Conservation (phyloP, 352 stramenopile genomes). For the Elongisporangium undulatum region DNA sequence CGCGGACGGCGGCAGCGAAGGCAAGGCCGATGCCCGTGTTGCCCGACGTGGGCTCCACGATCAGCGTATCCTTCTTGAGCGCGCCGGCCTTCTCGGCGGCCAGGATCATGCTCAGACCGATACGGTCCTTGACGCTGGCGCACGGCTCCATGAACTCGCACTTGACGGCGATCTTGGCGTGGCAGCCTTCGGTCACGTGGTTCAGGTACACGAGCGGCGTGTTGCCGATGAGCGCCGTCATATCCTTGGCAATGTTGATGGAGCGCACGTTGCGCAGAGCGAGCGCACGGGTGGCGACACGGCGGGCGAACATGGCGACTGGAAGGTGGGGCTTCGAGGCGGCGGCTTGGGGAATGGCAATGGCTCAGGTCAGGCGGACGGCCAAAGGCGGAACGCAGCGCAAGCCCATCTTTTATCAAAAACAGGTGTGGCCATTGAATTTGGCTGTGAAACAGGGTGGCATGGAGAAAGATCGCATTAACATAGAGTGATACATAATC, state of each 20-base stretch:
- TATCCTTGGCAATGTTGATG: constrained; percentile 90
- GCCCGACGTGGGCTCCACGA: constrained; percentile 94
- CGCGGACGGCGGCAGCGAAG: constrained; percentile 86
- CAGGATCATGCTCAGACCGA: constrained; percentile 84
- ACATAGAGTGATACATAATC: background rate
- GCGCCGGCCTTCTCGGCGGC: constrained; percentile 64
- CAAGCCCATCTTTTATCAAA: background rate
- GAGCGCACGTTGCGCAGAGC: constrained; percentile 30
- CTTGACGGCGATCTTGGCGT: constrained; percentile 87
- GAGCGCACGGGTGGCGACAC: constrained; percentile 11
- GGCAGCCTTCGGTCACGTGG: constrained; percentile 65
- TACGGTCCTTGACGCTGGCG: constrained; percentile 84
- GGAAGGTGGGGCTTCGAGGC: constrained; percentile 16
- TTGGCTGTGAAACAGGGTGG: background rate
- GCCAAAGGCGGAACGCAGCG: background rate
- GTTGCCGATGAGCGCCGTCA: constrained; percentile 94
- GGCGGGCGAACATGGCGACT: constrained; percentile 21
- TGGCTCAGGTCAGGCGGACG: background rate
- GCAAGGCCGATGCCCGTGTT: constrained; percentile 95
- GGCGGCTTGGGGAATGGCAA: constrained; percentile 10
- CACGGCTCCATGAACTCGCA: constrained; percentile 90
- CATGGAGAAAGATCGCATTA: background rate
- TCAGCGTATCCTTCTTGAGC: constrained; percentile 69
- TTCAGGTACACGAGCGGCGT: constrained; percentile 94
- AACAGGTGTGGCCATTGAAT: background rate